Evolutionary conservation across 805 yeast genomes (phyloP), one percentile per base, ranked within the genome.

Genomic region (Myxozyma neotropica): DNA sequence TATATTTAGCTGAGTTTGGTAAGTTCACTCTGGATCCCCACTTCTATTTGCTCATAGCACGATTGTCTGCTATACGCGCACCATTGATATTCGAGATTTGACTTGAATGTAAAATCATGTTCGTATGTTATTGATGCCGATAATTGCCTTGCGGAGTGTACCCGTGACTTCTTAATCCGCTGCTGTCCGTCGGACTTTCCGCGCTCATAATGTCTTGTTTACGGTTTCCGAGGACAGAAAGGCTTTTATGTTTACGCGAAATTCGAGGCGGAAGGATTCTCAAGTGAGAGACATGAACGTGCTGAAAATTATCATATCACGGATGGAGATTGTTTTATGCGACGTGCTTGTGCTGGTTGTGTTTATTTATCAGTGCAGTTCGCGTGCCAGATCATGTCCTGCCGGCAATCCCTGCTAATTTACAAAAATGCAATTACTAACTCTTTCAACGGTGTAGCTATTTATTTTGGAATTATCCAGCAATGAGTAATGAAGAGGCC

Each of bases 401-500:
- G 23, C 15, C 15, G 15, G 39, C 27, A 12, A 23, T 47, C 38
- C n/a, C 26, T 35, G 2, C 29, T 15, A n/a, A 15, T 29, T 15
- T 19, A 31, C 19, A 13, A 33, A 12, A 29, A 10, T 12, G 23
- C 40, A 19, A 43, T 8, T 1, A 33, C 24, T 47, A 19, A 33
- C 51, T 24, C 15, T n/a, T 15, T 21, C 15, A 15, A n/a, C 10
- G 15, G 46, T 39, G 46, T 50, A 35, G 17, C 29, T 50, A 38
- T 33, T 31, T 33, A 7, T 29, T 54, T 40, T 24, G 35, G 44
- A 36, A 39, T 40, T 8, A 38, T 38, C 39, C 50, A 23, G 52
- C 35, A 33, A 31, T 54, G 46, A 53, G 53, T 48, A 45, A 33
- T 40, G 65, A 61, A 42, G 65, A 47, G 43, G 53, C 59, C 6